Base-by-base conservation (phyloP, 1,284 basidiomycete species). In the Naganishia albida region DNA sequence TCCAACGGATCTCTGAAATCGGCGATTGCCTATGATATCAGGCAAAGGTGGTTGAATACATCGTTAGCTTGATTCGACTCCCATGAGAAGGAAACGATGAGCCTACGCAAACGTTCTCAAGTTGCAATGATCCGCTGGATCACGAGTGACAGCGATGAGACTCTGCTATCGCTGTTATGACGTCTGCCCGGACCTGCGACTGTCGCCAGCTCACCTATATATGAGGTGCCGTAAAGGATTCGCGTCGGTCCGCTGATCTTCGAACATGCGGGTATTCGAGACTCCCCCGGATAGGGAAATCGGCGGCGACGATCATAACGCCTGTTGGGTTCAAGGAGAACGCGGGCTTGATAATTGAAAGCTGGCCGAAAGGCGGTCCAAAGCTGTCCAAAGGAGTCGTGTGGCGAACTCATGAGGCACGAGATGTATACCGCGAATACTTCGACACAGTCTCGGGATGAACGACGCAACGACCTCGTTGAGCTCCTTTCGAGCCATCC, bases 401-500 rank as follows among this genome's bases (percentile, higher is more conserved):
- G 18, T 12, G 23, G 46, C n/a, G 18, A 18, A 25, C 10, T 48
- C 46, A 7, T 2, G 23, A 23, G 46, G 46, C 4, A 48, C n/a
- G 6, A 12, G 23, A 7, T n/a, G 10, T 12, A 23, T 20, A 25
- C 6, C 46, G 6, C 7, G 46, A 12, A 23, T 25, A 25, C 20
- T 10, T 2, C 20, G 34, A 34, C 34, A 34, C 34, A 4, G 6
- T 34, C 34, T 34, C 4, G 34, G 10, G 6, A 6, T 34, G 34
- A 34, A 34, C 34, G 34, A 34, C 34, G 34, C 34, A 34, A 20
- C 23, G 46, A 48, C n/a, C 46, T 18, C 10, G 4, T 12, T 48
- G 23, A 20, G n/a, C 10, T 20, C 46, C 46, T 25, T 48, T 48
- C 23, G 46, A 48, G 46, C 46, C 46, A 20, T 48, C 46, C 46